These are phyloP conservation scores for Claviceps pazoutovae DNA, from an alignment of 2,329 filamentous ascomycete genomes.

Conservation along the genomic window DNA sequence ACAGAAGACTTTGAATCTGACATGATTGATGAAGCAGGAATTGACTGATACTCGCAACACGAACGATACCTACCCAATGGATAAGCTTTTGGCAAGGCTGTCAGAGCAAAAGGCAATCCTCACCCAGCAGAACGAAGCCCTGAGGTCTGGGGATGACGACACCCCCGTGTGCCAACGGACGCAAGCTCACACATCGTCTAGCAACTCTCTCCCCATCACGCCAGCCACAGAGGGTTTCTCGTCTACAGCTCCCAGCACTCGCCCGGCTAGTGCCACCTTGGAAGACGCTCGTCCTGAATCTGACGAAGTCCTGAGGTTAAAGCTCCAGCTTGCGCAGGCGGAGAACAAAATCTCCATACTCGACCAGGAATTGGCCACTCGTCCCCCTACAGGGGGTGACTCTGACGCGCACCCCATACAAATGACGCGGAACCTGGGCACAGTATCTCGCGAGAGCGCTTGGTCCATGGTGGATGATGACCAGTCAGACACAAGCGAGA, in stretches of 20 bases:
- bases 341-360: slow-evolving; percentile 57
- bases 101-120: slow-evolving; percentile 55
- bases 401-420: slow-evolving; percentile 12
- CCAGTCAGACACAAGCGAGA: slow-evolving; percentile 43
- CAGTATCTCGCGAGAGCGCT: slow-evolving; percentile 24
- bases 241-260: slow-evolving; percentile 33
- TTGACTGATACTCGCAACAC: slow-evolving; percentile 7
- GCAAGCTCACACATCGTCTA: slow-evolving; percentile 36
- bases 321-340: slow-evolving; percentile 56
- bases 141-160: slow-evolving; percentile 29
- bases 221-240: slow-evolving; percentile 43
- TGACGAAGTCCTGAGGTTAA: slow-evolving; percentile 53
- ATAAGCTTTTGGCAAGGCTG: slow-evolving; percentile 59
- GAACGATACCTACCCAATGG: slow-evolving; percentile 43
- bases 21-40: slow-evolving; percentile 25
- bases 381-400: slow-evolving; percentile 42
- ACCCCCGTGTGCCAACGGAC: slow-evolving; percentile 15
- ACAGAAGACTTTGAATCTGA: slow-evolving; percentile 1
- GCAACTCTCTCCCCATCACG: slow-evolving; percentile 48
- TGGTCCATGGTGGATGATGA: slow-evolving; percentile 43
- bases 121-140: slow-evolving; percentile 41
- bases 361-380: slow-evolving; percentile 54
- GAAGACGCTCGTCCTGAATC: slow-evolving; percentile 27
- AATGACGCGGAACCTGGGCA: slow-evolving; percentile 10
- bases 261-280: slow-evolving; percentile 36